These are phyloP conservation scores for Pistacia integerrima DNA, from an alignment of 345 rosid species.

Conservation along the genomic window DNA sequence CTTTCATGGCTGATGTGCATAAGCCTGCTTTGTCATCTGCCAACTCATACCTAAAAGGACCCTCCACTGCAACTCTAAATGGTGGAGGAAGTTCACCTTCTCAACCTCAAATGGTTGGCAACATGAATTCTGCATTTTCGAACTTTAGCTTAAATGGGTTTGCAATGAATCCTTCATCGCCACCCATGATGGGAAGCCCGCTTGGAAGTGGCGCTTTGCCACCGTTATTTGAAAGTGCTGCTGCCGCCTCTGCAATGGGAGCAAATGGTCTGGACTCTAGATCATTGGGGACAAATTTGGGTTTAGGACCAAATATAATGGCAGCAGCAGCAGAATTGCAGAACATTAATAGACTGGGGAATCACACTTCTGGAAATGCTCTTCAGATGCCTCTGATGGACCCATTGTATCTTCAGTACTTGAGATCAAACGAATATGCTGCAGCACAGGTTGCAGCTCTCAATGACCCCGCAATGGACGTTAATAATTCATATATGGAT, in stretches of 20 bases:
- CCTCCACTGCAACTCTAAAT: constrained; percentile 36
- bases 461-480: constrained; percentile 43
- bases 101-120: constrained; percentile 33
- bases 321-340: constrained; percentile 50
- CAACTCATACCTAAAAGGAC: constrained; percentile 39
- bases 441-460: constrained; percentile 56
- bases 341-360: constrained; percentile 41
- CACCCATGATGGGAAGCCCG: constrained; percentile 47
- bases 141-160: constrained; percentile 47
- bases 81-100: constrained; percentile 45
- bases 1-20: constrained; percentile 23
- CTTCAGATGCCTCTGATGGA: constrained; percentile 46
- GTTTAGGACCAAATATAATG: constrained; percentile 45
- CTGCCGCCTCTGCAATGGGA: constrained; percentile 55
- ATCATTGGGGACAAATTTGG: constrained; percentile 33
- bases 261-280: constrained; percentile 51
- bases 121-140: constrained; percentile 40
- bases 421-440: constrained; percentile 51
- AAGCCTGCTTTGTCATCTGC: constrained; percentile 30
- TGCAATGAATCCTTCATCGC: constrained; percentile 45
- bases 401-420: constrained; percentile 49
- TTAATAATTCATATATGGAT: constrained; percentile 56
- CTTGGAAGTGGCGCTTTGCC: constrained; percentile 50
- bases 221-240: constrained; percentile 52
- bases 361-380: constrained; percentile 39